Percentiles rank a stretch among this genome's conserved stretches.
These are phyloP conservation scores for Termitomyces sp. DNA, from an alignment of 768 basidiomycete species.

Conservation along the genomic window DNA sequence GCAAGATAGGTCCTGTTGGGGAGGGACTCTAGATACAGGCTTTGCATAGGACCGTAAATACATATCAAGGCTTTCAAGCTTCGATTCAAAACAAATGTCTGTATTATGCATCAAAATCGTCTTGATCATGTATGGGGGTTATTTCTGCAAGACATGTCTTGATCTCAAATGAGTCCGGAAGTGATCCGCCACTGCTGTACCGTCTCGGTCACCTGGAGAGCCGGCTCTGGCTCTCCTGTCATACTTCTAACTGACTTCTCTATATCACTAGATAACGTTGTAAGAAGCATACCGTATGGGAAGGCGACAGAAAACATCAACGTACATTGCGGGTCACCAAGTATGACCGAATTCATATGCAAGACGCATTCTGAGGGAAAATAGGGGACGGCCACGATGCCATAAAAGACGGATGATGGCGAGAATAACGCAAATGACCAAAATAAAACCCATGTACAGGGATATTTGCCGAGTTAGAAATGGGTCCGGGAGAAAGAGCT, in stretches of 20 bases:
- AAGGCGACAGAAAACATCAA: neutral
- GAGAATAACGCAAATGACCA: conserved; percentile 6
- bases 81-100: neutral
- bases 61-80: too few species aligned
- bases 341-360: conserved; percentile 4
- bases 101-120: neutral
- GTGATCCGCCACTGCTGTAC: neutral
- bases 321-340: neutral
- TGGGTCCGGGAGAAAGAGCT: neutral
- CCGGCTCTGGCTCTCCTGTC: neutral
- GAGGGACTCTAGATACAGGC: conserved; percentile 17
- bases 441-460: neutral
- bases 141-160: neutral
- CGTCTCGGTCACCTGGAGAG: neutral
- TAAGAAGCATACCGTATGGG: neutral
- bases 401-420: conserved; percentile 1
- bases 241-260: neutral
- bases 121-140: neutral
- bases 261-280: neutral
- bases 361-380: conserved; percentile 12
- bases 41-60: too few species aligned
- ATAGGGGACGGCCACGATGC: conserved; percentile 4
- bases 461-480: neutral
- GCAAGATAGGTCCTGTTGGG: conserved; percentile 45
- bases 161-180: neutral